Evolutionary conservation across 768 basidiomycete genomes (phyloP), one percentile per base, ranked within the genome.

Genomic region (Thelephora ganbajun): DNA sequence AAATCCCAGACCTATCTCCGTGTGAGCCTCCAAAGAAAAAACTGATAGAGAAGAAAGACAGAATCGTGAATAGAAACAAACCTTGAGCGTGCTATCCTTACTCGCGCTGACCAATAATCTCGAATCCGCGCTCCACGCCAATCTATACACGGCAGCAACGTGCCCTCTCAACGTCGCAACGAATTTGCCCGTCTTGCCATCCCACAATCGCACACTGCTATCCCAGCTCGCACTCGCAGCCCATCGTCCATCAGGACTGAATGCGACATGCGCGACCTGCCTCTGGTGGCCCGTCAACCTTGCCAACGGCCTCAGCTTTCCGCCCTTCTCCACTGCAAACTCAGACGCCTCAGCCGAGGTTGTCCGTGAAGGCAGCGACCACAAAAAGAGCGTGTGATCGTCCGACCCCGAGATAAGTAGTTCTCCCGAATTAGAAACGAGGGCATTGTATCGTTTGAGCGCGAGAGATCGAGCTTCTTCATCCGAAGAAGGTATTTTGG

Each of bases 371-470:
- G 79, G 70, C 36, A 81, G 69, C 30, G 89, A 84, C 94, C 92
- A 97, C 11, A 99, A 75, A 75, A 93, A 97, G 44, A 97, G 78
- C 0, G 94, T 99, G 63, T 97, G 94, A 62, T 99, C 94, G 61
- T 99, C 93, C 3, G 93, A 97, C 18, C 92, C 93, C 5, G 92
- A 90, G 61, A 97, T 94, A 53, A 94, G 69, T 3, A 89, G 70
- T 62, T 97, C 93, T 11, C 89, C 82, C 0, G 63, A 66, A 13
- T 59, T 71, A 26, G 72, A 66, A 16, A 84, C 71, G 48, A 88
- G 71, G 5, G 70, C 66, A 33, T 82, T 80, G 64, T 94, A 98
- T 35, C 92, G 80, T 46, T 69, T 74, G 47, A 81, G 66, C 4
- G 93, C 92, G 18, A 82, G 67, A 11, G 73, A 61, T 69, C 88